Evolutionary conservation across 805 yeast genomes (phyloP).

Genomic region (Metschnikowia kunwiensis): DNA sequence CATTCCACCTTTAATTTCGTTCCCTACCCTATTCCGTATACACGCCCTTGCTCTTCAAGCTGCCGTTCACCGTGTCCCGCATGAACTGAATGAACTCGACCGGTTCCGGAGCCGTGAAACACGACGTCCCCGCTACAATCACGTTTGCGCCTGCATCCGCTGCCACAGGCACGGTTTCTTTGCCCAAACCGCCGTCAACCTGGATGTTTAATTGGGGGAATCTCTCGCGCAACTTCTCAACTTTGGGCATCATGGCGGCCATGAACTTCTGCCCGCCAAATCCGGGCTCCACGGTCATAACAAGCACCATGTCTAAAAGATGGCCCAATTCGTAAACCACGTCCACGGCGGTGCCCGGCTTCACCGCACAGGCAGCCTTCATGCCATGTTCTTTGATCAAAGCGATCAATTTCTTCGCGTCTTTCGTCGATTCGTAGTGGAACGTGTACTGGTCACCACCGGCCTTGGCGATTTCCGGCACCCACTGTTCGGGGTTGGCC

Average conservation of each 20-base stretch:
- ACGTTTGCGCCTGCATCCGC: constrained; percentile 98
- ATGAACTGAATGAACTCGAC: constrained; percentile 66
- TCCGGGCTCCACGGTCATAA: constrained; percentile 99
- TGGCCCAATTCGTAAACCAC: constrained; percentile 74
- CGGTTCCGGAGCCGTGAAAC: constrained; percentile 83
- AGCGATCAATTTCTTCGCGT: constrained; percentile 70
- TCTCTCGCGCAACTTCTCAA: constrained; percentile 63
- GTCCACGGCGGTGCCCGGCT: constrained; percentile 88
- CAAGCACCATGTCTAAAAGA: constrained; percentile 86
- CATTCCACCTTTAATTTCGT: neutral
- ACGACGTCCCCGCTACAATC: constrained; percentile 95
- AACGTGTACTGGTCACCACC: constrained; percentile 97
- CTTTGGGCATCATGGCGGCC: constrained; percentile 96
- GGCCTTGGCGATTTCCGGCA: constrained; percentile 82
- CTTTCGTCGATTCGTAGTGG: constrained; percentile 88
- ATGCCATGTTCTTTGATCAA: constrained; percentile 77
- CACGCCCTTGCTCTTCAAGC: constrained; percentile 47
- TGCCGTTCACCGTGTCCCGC: constrained; percentile 56
- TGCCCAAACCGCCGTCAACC: constrained; percentile 95
- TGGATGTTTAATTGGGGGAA: constrained; percentile 84
- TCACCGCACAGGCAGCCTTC: constrained; percentile 91
- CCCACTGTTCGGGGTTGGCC: constrained; percentile 88
- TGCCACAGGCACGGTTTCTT: constrained; percentile 78
- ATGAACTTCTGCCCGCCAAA: constrained; percentile 97
- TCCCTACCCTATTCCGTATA: constrained; percentile 3